These are phyloP conservation scores for Straminergon stramineum DNA, from an alignment of 225 moss, liverwort and hornwort genomes.

Conservation along the genomic window DNA sequence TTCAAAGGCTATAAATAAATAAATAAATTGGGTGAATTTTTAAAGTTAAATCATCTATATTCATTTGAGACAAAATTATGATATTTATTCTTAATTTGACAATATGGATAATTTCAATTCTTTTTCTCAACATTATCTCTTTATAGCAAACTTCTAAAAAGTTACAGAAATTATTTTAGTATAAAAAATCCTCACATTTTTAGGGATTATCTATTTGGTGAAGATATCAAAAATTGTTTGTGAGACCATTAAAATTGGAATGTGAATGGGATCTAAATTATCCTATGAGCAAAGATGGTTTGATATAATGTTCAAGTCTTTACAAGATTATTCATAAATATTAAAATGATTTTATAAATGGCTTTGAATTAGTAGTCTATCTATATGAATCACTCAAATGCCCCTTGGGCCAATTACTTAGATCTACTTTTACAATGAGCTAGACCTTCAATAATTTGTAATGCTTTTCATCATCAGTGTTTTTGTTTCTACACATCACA, in stretches of 20 bases:
- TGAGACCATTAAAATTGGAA: neutral
- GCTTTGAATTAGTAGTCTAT: neutral
- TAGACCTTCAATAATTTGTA: neutral
- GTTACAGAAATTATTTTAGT: neutral
- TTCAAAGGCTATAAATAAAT: neutral
- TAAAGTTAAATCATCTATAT: neutral
- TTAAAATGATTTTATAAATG: neutral
- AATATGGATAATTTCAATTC: rapidly evolving
- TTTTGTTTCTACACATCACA: neutral
- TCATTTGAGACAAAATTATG: no score
- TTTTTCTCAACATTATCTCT: neutral
- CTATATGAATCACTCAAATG: neutral
- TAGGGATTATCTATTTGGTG: neutral
- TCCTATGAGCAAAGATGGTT: neutral
- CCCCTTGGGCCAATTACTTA: neutral
- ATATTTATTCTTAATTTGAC: neutral
- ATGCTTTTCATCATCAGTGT: neutral
- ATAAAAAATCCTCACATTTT: neutral
- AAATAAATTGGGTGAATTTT: neutral
- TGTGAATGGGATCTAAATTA: no score
- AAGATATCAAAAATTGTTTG: neutral
- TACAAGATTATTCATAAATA: neutral
- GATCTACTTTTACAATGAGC: no score
- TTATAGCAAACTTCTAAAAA: neutral
- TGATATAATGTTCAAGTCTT: neutral